Conservation (phyloP, 169 alveolate species). For the Amoebophrya sp. region DNA sequence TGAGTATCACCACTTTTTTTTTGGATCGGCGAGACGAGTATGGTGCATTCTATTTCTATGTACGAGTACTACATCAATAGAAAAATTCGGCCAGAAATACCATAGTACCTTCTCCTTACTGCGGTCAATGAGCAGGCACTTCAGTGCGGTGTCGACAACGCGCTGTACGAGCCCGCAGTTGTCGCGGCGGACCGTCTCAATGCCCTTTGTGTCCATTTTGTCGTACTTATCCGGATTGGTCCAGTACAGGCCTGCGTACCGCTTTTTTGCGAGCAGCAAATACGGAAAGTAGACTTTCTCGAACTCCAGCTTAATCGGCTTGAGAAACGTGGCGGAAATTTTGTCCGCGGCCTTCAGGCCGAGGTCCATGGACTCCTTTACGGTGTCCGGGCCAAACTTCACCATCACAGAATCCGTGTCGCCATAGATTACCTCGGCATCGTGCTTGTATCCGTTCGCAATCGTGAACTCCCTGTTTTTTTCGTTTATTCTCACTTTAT, state of each 20-base stretch:
- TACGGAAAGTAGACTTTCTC: slow-evolving; percentile 71
- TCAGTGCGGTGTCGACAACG: slow-evolving; percentile 39
- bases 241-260: slow-evolving; percentile 48
- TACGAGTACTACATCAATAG: no score
- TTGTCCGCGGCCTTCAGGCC: slow-evolving; percentile 87
- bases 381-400: slow-evolving; percentile 83
- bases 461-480: slow-evolving; percentile 30
- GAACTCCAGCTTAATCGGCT: slow-evolving; percentile 93
- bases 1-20: no score
- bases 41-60: no score
- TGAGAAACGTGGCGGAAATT: slow-evolving; percentile 73
- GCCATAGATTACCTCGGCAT: slow-evolving; percentile 91
- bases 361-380: slow-evolving; percentile 83
- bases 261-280: slow-evolving; percentile 42
- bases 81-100: no score
- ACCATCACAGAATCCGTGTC: slow-evolving; percentile 99
- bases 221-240: slow-evolving; percentile 46
- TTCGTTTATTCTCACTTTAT: slow-evolving; percentile 24
- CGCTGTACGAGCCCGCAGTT: slow-evolving; percentile 43
- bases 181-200: slow-evolving; percentile 48
- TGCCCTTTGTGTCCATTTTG: slow-evolving; percentile 45
- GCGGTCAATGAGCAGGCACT: slow-evolving; percentile 32
- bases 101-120: slow-evolving; percentile 33
- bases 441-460: slow-evolving; percentile 78
- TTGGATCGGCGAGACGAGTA: no score